These are phyloP conservation scores for Kurtzmaniella quercitrusa DNA, from an alignment of 1,139 yeast genomes.

Conservation along the genomic window DNA sequence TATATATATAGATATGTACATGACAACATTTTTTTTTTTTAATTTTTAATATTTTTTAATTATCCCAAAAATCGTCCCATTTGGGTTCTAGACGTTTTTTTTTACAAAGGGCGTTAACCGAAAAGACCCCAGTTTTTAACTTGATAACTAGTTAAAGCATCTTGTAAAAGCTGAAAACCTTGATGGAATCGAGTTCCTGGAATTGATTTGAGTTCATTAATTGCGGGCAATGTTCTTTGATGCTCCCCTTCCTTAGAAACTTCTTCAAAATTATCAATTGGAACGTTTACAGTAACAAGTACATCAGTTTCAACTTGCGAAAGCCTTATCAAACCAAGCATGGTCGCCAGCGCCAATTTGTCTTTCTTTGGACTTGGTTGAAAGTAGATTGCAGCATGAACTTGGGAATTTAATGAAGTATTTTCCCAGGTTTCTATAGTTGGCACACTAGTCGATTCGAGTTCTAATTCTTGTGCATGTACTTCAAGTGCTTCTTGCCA, in stretches of 20 bases:
- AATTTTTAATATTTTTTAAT: too few relatives aligned
- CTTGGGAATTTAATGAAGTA: neutral
- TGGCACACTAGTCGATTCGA: neutral
- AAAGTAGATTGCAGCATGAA: constrained; percentile 2
- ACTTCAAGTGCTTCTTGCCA: constrained; percentile 31
- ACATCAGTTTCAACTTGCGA: constrained; percentile 55
- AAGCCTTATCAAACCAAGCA: constrained; percentile 53
- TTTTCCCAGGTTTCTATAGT: neutral
- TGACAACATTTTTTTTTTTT: too few relatives aligned
- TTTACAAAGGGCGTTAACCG: too few relatives aligned
- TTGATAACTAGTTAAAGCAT: constrained; percentile 16
- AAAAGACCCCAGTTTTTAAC: constrained; percentile 28
- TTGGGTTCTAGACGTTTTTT: too few relatives aligned
- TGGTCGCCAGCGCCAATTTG: constrained; percentile 31
- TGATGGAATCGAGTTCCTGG: constrained; percentile 8
- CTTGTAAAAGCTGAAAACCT: constrained; percentile 16
- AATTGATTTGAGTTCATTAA: neutral
- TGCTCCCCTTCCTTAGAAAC: neutral
- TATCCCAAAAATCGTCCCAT: too few relatives aligned
- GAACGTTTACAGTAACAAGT: constrained; percentile 56
- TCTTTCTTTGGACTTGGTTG: constrained; percentile 13
- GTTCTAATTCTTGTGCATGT: constrained; percentile 38
- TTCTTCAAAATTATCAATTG: constrained; percentile 16
- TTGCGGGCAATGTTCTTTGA: neutral
- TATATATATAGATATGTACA: too few relatives aligned